Percentiles rank a stretch among this genome's conserved stretches.
phyloP scores from a whole-genome alignment of 352 stramenopile genomes.

The Globisporangium perplexum region DNA sequence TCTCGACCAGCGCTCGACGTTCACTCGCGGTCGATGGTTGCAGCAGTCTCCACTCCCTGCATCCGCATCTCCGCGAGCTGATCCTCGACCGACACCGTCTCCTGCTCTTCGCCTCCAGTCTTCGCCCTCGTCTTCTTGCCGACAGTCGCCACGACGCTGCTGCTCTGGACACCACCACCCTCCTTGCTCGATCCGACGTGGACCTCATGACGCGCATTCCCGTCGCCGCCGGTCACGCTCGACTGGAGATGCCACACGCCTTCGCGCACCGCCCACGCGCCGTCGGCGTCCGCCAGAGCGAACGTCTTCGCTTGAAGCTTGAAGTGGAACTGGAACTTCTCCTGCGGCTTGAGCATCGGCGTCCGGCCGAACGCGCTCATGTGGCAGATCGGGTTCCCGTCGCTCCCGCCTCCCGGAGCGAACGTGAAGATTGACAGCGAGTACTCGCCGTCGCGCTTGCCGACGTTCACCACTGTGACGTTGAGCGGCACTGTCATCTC shows the following conservation, averaged over 20 bases:
- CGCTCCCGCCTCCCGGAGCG: constrained; percentile 20
- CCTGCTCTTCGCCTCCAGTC: neutral
- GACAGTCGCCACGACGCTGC: neutral
- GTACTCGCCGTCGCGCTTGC: constrained; percentile 31
- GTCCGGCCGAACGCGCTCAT: constrained; percentile 55
- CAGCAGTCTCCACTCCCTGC: neutral
- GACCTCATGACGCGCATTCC: constrained; percentile 22
- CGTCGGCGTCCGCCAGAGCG: constrained; percentile 26
- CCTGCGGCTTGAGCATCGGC: constrained; percentile 18
- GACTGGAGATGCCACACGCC: constrained; percentile 43
- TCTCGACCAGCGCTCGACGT: too few relatives aligned
- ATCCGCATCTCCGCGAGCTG: neutral
- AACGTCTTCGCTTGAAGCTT: constrained; percentile 33
- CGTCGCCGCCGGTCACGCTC: constrained; percentile 3
- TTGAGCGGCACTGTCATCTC: constrained; percentile 18
- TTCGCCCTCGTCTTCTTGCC: neutral
- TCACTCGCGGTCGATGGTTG: neutral
- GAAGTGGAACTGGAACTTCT: constrained; percentile 24
- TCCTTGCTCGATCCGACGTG: constrained; percentile 6
- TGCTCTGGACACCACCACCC: too few relatives aligned
- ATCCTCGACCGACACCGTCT: neutral
- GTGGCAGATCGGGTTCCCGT: constrained; percentile 36
- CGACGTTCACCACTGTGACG: constrained; percentile 42
- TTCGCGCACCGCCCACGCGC: constrained; percentile 24
- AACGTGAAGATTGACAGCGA: constrained; percentile 32